Evolutionary conservation across 805 yeast genomes (phyloP).

Genomic region (Lipomyces oligophaga): DNA sequence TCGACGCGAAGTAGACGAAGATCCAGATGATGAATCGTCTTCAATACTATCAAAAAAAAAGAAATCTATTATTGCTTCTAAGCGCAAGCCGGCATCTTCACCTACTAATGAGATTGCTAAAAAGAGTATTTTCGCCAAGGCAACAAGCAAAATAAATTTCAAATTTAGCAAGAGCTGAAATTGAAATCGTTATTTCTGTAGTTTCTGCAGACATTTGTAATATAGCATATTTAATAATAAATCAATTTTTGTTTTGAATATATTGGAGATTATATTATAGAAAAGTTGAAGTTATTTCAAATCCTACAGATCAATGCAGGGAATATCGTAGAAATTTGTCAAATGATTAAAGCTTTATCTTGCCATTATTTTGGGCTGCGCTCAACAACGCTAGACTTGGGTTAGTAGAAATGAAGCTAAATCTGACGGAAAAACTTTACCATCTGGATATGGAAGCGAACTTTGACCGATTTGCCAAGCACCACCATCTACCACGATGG

Average conservation of each 20-base stretch:
- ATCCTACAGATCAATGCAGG: no score
- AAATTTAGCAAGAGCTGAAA: constrained; percentile 4
- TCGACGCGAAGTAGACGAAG: constrained; percentile 19
- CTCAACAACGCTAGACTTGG: no score
- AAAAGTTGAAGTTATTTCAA: no score
- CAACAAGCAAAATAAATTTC: constrained; percentile 11
- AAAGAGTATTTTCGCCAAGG: constrained; percentile 15
- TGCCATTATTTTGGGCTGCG: no score
- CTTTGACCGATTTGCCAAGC: constrained; percentile 45
- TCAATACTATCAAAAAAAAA: constrained; percentile 12
- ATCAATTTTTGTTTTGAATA: no score
- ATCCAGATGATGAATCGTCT: constrained; percentile 24
- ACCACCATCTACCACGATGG: constrained; percentile 85
- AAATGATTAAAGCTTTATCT: no score
- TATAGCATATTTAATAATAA: no score
- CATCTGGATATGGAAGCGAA: constrained; percentile 18
- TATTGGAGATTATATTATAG: no score
- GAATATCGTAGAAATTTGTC: no score
- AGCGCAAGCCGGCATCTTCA: background rate
- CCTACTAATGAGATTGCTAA: background rate
- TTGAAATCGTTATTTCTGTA: constrained; percentile 1
- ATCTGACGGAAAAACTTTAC: no score
- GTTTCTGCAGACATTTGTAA: no score
- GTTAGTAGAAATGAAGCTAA: no score
- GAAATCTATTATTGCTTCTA: background rate